Conservation (phyloP, 441 rosid species). For the Pelargonium citronellum region DNA sequence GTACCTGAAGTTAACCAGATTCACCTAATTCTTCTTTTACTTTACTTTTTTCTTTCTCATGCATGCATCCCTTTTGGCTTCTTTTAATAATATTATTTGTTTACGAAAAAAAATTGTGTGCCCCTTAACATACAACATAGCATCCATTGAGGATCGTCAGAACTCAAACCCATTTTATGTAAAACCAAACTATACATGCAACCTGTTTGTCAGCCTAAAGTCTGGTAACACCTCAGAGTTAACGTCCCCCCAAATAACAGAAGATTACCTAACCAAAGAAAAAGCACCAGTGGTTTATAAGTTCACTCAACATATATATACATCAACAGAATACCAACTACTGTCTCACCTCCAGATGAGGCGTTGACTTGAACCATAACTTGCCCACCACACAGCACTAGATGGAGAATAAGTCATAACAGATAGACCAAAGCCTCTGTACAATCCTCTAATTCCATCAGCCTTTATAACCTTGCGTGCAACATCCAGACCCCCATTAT, state of each 20-base stretch:
- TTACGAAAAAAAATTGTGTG: background rate
- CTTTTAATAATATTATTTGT: background rate
- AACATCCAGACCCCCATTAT: constrained; percentile 83
- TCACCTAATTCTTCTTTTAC: background rate
- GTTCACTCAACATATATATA: background rate
- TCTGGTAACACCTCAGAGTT: background rate
- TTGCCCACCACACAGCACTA: constrained; percentile 99
- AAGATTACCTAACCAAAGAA: background rate
- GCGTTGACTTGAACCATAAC: constrained; percentile 93
- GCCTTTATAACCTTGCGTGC: constrained; percentile 63
- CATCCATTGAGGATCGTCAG: background rate
- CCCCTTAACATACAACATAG: background rate
- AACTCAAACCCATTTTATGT: background rate
- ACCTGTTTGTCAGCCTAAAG: background rate
- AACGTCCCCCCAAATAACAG: background rate
- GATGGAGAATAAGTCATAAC: constrained; percentile 90
- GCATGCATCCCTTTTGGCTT: background rate
- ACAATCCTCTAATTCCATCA: constrained; percentile 76
- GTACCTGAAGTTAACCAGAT: background rate
- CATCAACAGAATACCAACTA: constrained; percentile 13
- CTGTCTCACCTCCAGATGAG: constrained; percentile 73
- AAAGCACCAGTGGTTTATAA: background rate
- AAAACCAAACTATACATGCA: background rate
- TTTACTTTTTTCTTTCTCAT: background rate
- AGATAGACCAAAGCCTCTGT: constrained; percentile 90